Evolutionary conservation across 495 filamentous ascomycete genomes (phyloP), one percentile per base, ranked within the genome.

Genomic region (Neurospora tetraspora): DNA sequence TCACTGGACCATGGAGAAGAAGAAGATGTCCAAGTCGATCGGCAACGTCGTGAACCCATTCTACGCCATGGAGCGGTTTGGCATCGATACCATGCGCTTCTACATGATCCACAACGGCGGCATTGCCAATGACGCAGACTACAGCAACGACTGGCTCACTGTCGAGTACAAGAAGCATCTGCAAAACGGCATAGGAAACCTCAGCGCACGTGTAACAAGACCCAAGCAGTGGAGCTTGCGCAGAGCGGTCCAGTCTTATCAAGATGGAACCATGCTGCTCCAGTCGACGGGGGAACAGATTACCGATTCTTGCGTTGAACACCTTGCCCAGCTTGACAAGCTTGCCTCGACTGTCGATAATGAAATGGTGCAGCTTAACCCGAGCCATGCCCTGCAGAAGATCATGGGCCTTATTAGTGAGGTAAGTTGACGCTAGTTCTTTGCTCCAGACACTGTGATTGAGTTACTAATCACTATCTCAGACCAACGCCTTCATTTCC

Each of bases 11-110:
- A 89, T 99, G 80, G 92, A 92, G 70, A 86, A 85, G 53, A 86
- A 88, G 74, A 99, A 98, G 79, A 99, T 99, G 96, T 92, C 94
- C 39, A 99, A 99, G 80, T 95, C 92, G 9, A 89, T 90, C 6
- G 96, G 96, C 69, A 98, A 97, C 80, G 94, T 94, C 31, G 96
- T 99, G 23, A 97, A 97, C 77, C 96, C 96, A 0, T 94, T 97
- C 79, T 93, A 94, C 76, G 96, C 96, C 5, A 88, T 98, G 70
- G 89, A 97, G 39, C 88, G 94, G 18, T 98, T 94, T 79, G 94
- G 93, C 16, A 86, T 92, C 3, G 96, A 99, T 82, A 84, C 88
- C 3, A 91, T 98, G 88, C 90, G 96, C 1, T 97, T 90, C 80
- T 99, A 94, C 83, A 84, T 99, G 70, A 86, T 91, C 23, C 87